Evolutionary conservation across 2,329 filamentous ascomycete genomes (phyloP).

Genomic region (Diaporthe vaccinii): DNA sequence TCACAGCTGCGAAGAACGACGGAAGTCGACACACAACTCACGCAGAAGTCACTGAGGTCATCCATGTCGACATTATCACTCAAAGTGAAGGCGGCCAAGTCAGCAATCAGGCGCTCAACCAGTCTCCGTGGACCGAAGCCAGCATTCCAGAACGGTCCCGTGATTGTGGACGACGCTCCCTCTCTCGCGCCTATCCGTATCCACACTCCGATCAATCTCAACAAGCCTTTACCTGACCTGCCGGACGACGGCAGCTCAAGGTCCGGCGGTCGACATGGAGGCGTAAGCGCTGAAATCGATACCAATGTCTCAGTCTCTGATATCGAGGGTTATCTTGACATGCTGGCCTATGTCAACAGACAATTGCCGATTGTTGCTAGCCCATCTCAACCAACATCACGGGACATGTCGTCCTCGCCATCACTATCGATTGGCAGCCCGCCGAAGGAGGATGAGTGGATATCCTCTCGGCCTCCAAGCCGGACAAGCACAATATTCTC

Average conservation of each 20-base stretch:
- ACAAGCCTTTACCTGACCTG: slow-evolving; percentile 27
- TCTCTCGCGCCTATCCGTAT: slow-evolving; percentile 15
- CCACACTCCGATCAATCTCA: slow-evolving; percentile 16
- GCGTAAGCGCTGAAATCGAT: background rate
- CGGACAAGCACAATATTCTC: slow-evolving; percentile 3
- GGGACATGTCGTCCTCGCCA: background rate
- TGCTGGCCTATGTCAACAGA: slow-evolving; percentile 29
- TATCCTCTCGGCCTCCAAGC: slow-evolving; percentile 22
- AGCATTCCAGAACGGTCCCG: background rate
- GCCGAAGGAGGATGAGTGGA: slow-evolving; percentile 32
- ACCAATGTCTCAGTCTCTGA: slow-evolving; percentile 12
- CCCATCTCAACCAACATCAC: background rate
- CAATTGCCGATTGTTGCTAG: background rate
- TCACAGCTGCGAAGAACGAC: background rate
- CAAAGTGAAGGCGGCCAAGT: slow-evolving; percentile 10
- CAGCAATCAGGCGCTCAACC: background rate
- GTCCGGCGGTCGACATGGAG: background rate
- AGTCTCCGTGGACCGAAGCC: slow-evolving; percentile 14
- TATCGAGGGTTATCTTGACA: slow-evolving; percentile 31
- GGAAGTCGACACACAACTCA: background rate
- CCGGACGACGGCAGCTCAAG: slow-evolving; percentile 2
- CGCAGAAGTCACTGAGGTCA: background rate
- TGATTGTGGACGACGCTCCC: background rate
- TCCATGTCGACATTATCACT: slow-evolving; percentile 7
- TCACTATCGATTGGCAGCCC: background rate